Evolutionary conservation across 2,329 filamentous ascomycete species (phyloP), one percentile per base, ranked within the genome.

Genomic region (Neoscytalidium dimidiatum): DNA sequence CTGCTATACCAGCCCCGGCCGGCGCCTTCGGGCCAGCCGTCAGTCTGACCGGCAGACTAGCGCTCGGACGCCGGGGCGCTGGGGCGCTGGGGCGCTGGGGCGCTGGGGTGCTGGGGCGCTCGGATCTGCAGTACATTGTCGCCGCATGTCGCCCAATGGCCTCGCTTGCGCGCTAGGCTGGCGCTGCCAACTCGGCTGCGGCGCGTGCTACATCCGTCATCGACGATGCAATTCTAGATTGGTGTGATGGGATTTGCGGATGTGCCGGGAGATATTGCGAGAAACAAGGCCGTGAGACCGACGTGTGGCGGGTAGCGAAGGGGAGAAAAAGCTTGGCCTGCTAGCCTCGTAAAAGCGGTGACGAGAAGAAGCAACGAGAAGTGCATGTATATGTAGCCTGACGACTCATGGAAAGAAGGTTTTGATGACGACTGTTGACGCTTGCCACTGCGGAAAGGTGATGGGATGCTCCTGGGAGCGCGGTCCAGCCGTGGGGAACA

Each of bases 161-260:
- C 28, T 60, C 56, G 56, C 56, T 46, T 60, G 29, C 41, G 56
- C 6, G 19, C 23, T 58, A n/a, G 38, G 33, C 21, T 44, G 41
- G 41, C 56, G 41, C 38, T 14, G 38, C 21, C 9, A 46, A 11
- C 26, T 60, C 56, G 56, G 56, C 28, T 60, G 56, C 38, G 56
- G 56, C 56, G 56, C 56, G 56, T 60, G 56, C 56, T 28, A n/a
- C 28, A 33, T n/a, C 56, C 28, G 28, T 33, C 56, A 60, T 60
- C 56, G 56, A 46, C 56, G 56, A 60, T 60, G 56, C n/a, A 31
- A 9, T 33, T 60, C 56, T 26, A n/a, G 21, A 46, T 60, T 46
- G 19, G 52, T 33, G n/a, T n/a, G 38, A 60, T 60, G 38, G 43
- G 56, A 60, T 60, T 60, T 60, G 56, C 56, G 56, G 56, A 60